Evolutionary conservation across 768 basidiomycete genomes (phyloP).

Genomic region (Suillus subalutaceus): DNA sequence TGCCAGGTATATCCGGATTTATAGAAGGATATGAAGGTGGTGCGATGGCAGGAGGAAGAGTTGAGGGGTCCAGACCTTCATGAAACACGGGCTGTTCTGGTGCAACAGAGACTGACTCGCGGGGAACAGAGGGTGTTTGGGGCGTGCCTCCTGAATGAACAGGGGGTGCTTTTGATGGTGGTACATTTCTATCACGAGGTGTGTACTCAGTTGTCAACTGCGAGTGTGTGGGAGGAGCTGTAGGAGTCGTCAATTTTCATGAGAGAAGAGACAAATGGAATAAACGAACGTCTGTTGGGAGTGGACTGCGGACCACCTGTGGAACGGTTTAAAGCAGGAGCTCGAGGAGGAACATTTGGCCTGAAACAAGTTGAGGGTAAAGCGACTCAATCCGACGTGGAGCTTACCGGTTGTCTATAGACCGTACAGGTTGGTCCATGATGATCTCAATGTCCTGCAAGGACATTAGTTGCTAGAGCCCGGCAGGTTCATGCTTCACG

Average conservation of each 20-base stretch:
- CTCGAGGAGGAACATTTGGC: constrained; percentile 37
- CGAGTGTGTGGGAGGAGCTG: constrained; percentile 45
- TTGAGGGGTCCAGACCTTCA: constrained; percentile 63
- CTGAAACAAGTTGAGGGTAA: constrained; percentile 24
- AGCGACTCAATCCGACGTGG: constrained; percentile 10
- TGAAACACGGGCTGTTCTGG: constrained; percentile 31
- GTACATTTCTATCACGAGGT: constrained; percentile 64
- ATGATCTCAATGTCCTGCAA: constrained; percentile 87
- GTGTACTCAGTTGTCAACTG: constrained; percentile 85
- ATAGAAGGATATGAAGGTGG: constrained; percentile 82
- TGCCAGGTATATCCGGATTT: constrained; percentile 67
- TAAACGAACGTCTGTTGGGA: constrained; percentile 30
- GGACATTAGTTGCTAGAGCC: constrained; percentile 12
- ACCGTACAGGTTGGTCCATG: constrained; percentile 75
- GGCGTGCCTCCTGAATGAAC: constrained; percentile 27
- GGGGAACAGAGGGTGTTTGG: constrained; percentile 17
- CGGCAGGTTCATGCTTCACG: constrained; percentile 14
- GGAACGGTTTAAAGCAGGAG: constrained; percentile 34
- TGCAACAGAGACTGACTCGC: constrained; percentile 14
- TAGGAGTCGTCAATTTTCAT: constrained; percentile 13
- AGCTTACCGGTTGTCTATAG: constrained; percentile 72
- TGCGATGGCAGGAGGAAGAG: constrained; percentile 66
- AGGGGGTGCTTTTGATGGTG: constrained; percentile 23
- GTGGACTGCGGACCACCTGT: constrained; percentile 28
- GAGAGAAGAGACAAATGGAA: constrained; percentile 4